Evolutionary conservation across 2,329 filamentous ascomycete genomes (phyloP).

Genomic region (Neofusicoccum parvum): DNA sequence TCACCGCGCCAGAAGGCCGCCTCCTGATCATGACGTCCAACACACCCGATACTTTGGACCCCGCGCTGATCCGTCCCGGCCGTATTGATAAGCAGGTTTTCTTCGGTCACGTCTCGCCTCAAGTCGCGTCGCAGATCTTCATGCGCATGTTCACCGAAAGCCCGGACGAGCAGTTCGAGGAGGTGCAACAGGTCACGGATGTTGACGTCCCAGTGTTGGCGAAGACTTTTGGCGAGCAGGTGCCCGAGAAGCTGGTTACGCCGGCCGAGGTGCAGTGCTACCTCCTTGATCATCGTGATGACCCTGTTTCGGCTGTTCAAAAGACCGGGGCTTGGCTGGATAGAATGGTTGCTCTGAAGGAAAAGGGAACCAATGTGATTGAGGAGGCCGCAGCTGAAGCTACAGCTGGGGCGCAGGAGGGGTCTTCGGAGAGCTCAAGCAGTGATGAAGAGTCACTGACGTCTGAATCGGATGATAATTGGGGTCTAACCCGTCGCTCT

Average conservation of each 20-base stretch:
- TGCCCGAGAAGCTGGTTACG: neutral
- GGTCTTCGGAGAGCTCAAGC: neutral
- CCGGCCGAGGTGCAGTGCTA: neutral
- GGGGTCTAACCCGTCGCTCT: no score
- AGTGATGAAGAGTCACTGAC: neutral
- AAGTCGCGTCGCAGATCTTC: neutral
- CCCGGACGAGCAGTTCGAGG: neutral
- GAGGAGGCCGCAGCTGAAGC: neutral
- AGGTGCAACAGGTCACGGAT: neutral
- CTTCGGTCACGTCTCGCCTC: neutral
- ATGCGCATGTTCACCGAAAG: neutral
- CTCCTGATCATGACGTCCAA: no score
- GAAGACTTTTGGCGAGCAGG: neutral
- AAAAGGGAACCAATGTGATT: neutral
- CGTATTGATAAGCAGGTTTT: neutral
- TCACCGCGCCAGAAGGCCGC: no score
- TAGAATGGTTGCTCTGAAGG: neutral
- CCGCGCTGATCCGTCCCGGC: no score
- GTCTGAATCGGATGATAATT: no score
- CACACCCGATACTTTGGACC: no score
- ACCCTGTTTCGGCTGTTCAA: neutral
- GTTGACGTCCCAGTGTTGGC: neutral
- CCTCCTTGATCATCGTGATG: neutral
- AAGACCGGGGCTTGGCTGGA: neutral
- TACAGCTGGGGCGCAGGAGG: neutral